Evolutionary conservation across 495 filamentous ascomycete genomes (phyloP).

Genomic region (Umbilicaria muhlenbergii): DNA sequence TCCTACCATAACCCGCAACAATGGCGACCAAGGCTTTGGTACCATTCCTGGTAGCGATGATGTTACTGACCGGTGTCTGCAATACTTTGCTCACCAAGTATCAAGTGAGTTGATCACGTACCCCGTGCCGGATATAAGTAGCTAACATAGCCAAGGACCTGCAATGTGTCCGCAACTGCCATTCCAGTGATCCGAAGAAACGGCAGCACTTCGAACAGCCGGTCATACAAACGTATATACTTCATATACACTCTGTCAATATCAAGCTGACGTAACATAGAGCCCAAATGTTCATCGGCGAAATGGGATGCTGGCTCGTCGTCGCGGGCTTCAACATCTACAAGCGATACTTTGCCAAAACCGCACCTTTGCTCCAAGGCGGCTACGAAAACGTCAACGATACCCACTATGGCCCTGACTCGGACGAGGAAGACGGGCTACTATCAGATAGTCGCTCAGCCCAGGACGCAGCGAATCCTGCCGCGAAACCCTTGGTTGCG

Average conservation of each 20-base stretch:
- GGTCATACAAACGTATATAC: constrained; percentile 74
- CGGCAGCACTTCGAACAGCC: constrained; percentile 74
- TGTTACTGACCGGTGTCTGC: constrained; percentile 83
- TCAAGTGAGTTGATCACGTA: constrained; percentile 39
- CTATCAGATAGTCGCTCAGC: constrained; percentile 18
- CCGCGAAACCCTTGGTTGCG: constrained; percentile 32
- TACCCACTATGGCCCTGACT: constrained; percentile 26
- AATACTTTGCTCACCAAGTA: constrained; percentile 96
- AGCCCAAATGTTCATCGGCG: constrained; percentile 85
- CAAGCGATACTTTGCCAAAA: constrained; percentile 31
- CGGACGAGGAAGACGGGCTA: constrained; percentile 27
- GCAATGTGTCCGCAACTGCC: constrained; percentile 87
- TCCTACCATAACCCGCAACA: constrained; percentile 4
- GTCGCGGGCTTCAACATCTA: constrained; percentile 51
- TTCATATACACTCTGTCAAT: neutral
- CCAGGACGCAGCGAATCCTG: constrained; percentile 26
- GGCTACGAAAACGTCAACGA: constrained; percentile 49
- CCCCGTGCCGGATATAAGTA: neutral
- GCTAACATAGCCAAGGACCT: constrained; percentile 48
- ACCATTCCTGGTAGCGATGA: constrained; percentile 79
- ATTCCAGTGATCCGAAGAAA: constrained; percentile 52
- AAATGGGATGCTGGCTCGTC: constrained; percentile 85
- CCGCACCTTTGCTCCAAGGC: constrained; percentile 29
- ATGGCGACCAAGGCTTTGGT: constrained; percentile 49
- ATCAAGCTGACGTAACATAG: constrained; percentile 12